phyloP scores from a whole-genome alignment of 352 stramenopile genomes.

The Phytophthora pisi region DNA sequence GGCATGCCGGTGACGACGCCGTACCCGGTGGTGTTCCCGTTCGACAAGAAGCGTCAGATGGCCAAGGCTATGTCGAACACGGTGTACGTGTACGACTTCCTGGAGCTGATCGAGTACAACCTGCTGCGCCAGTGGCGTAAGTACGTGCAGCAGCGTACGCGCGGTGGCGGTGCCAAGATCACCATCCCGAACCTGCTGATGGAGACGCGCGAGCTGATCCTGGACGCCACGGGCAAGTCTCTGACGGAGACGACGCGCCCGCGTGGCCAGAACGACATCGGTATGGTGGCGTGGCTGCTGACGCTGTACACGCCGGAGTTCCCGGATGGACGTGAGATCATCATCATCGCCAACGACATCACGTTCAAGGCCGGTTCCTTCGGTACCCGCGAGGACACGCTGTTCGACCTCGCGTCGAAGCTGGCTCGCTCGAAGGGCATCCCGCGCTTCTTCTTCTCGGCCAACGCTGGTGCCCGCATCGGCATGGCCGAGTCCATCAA shows the following conservation, averaged over 20 bases:
- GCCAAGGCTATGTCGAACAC: conserved; percentile 96
- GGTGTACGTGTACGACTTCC: conserved; percentile 99
- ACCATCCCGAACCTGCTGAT: conserved; percentile 92
- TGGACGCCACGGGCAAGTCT: conserved; percentile 77
- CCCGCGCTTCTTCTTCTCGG: conserved; percentile 98
- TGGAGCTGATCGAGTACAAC: conserved; percentile 98
- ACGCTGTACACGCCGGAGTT: conserved; percentile 98
- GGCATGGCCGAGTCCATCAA: conserved; percentile 99
- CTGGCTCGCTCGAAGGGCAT: conserved; percentile 93
- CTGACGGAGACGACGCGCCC: conserved; percentile 74
- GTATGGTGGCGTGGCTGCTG: conserved; percentile 99
- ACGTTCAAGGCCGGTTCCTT: conserved; percentile 99
- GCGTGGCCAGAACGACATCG: conserved; percentile 97
- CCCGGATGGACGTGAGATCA: conserved; percentile 95
- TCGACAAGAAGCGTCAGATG: conserved; percentile 94
- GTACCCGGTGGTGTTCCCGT: conserved; percentile 97
- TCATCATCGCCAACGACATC: conserved; percentile 99
- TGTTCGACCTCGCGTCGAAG: conserved; percentile 98
- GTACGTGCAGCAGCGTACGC: conserved; percentile 83
- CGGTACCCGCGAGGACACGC: conserved; percentile 97
- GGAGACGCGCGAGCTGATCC: conserved; percentile 94
- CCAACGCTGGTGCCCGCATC: conserved; percentile 99
- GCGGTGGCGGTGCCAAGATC: conserved; percentile 63
- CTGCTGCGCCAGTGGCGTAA: conserved; percentile 94
- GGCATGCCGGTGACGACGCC: conserved; percentile 94